phyloP scores from a whole-genome alignment of 1,284 basidiomycete species.

The Abortiporus biennis region DNA sequence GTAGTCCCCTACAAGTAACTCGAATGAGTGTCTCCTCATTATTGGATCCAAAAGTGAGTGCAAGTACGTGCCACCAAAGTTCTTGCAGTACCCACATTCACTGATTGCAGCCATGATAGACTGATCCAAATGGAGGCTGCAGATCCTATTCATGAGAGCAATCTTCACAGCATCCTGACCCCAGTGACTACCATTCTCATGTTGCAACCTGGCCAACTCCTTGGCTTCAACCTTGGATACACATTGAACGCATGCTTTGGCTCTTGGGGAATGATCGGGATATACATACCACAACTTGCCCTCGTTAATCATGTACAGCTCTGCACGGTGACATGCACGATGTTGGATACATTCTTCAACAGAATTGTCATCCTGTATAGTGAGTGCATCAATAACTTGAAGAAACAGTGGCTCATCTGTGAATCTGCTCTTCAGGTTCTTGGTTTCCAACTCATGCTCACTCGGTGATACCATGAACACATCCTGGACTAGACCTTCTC shows the following conservation, averaged over 20 bases:
- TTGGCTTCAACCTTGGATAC: slow-evolving; percentile 15
- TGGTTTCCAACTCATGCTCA: slow-evolving; percentile 6
- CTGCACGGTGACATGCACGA: slow-evolving; percentile 21
- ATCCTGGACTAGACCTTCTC: slow-evolving; percentile 24
- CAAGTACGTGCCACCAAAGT: slow-evolving; percentile 20
- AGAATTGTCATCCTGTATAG: neutral
- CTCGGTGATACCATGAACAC: too few relatives aligned
- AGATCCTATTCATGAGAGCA: slow-evolving; percentile 19
- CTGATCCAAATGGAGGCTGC: slow-evolving; percentile 23
- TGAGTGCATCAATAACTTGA: slow-evolving; percentile 17
- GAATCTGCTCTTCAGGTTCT: slow-evolving; percentile 19
- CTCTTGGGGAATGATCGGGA: slow-evolving; percentile 9
- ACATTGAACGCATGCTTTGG: slow-evolving; percentile 16
- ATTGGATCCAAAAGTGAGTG: slow-evolving; percentile 30
- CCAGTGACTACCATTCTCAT: slow-evolving; percentile 22
- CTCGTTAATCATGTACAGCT: slow-evolving; percentile 25
- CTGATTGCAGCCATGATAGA: slow-evolving; percentile 23
- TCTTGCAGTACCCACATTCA: slow-evolving; percentile 24
- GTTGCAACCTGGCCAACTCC: slow-evolving; percentile 5
- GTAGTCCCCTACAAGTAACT: slow-evolving; percentile 28
- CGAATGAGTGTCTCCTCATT: slow-evolving; percentile 27
- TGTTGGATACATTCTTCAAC: slow-evolving; percentile 5
- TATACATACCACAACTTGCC: slow-evolving; percentile 25
- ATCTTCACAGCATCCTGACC: slow-evolving; percentile 24
- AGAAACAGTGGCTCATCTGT: slow-evolving; percentile 8